phyloP scores from a whole-genome alignment of 805 yeast genomes.

The Metschnikowia anglica region DNA sequence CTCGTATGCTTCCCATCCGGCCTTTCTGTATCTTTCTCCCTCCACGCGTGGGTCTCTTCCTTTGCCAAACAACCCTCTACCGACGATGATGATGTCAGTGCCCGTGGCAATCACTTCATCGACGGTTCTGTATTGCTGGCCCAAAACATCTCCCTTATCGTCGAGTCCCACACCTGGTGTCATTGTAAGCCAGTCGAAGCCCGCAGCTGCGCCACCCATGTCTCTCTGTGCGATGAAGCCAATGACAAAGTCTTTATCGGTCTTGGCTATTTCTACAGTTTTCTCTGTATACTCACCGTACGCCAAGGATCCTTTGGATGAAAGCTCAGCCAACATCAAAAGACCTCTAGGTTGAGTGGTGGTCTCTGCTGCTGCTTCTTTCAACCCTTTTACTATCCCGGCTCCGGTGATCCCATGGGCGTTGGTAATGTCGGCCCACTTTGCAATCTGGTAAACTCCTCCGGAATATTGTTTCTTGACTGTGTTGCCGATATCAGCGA shows the following conservation, averaged over 20 bases:
- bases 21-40: constrained; percentile 83
- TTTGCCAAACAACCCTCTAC: constrained; percentile 92
- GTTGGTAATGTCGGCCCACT: constrained; percentile 96
- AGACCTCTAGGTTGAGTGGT: constrained; percentile 81
- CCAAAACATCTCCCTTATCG: constrained; percentile 92
- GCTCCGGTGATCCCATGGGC: constrained; percentile 98
- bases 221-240: constrained; percentile 94
- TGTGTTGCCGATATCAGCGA: constrained; percentile 98
- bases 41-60: constrained; percentile 89
- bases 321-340: constrained; percentile 91
- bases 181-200: constrained; percentile 94
- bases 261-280: constrained; percentile 82
- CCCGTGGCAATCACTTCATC: constrained; percentile 80
- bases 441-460: constrained; percentile 84
- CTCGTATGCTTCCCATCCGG: constrained; percentile 93
- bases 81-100: constrained; percentile 96
- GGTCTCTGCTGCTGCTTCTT: constrained; percentile 73
- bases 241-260: constrained; percentile 85
- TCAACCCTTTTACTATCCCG: constrained; percentile 86
- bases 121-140: constrained; percentile 96
- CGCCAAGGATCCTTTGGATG: constrained; percentile 92
- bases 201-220: constrained; percentile 80
- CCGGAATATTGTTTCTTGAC: constrained; percentile 91
- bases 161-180: constrained; percentile 99
- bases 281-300: constrained; percentile 84